Evolutionary conservation across 176 grass and related monocot species (phyloP).

Genomic region (Carex pumila): DNA sequence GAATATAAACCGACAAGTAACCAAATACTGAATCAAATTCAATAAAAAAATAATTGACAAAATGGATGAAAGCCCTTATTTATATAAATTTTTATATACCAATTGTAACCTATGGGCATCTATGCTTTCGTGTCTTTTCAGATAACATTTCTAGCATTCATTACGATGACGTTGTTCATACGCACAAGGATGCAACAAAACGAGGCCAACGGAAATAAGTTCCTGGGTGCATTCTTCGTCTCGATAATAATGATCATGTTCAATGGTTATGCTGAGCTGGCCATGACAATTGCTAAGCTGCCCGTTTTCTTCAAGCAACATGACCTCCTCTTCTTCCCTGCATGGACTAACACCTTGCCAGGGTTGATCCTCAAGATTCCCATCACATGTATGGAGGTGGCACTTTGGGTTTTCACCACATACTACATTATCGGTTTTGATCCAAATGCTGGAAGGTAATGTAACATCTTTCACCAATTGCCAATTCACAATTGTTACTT

Average conservation of each 20-base stretch:
- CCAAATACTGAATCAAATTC: no score
- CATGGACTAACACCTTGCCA: conserved; percentile 85
- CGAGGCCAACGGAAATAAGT: conserved; percentile 32
- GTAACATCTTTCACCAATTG: not conserved
- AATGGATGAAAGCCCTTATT: not conserved
- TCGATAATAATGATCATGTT: conserved; percentile 75
- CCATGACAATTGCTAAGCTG: conserved; percentile 55
- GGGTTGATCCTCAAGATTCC: conserved; percentile 84
- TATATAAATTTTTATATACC: not conserved
- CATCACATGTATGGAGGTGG: conserved; percentile 59
- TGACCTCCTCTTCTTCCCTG: conserved; percentile 80
- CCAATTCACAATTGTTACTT: no score
- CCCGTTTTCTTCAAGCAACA: conserved; percentile 96
- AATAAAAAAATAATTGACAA: no score
- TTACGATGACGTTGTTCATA: conserved; percentile 77
- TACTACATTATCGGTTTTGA: conserved; percentile 98
- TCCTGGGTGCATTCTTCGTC: conserved; percentile 54
- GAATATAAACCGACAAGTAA: no score
- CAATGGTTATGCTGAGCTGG: conserved; percentile 56
- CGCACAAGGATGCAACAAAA: conserved; percentile 62
- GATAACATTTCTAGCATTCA: conserved; percentile 45
- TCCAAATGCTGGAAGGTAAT: conserved; percentile 72
- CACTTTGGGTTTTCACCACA: conserved; percentile 61
- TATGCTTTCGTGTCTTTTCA: conserved; percentile 16
- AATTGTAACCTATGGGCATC: not conserved